phyloP scores from a whole-genome alignment of 1,139 yeast species.

The Zygosaccharomyces pseudobailii region DNA sequence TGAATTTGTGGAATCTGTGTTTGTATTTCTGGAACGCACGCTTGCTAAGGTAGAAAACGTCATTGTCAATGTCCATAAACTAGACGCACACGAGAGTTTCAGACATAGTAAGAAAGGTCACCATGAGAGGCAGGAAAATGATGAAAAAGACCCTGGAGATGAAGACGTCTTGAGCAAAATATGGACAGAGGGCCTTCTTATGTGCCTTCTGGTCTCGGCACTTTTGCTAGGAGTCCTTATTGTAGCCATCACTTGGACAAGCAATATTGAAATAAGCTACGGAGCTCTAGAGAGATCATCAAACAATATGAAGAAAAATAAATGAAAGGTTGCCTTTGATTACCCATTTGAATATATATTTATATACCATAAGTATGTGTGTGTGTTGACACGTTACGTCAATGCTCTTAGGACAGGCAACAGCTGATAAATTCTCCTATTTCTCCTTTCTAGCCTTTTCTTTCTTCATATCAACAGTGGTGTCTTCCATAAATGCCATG shows the following conservation, averaged over 20 bases:
- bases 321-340: constrained; percentile 32
- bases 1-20: constrained; percentile 24
- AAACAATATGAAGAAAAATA: constrained; percentile 58
- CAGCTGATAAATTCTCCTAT: not conserved
- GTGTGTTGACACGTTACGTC: not conserved
- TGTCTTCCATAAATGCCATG: constrained; percentile 81
- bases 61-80: constrained; percentile 14
- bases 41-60: constrained; percentile 17
- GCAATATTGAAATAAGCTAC: constrained; percentile 59
- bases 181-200: constrained; percentile 53
- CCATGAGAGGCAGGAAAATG: constrained; percentile 3
- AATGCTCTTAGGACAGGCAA: not conserved
- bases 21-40: constrained; percentile 22
- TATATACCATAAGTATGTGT: constrained; percentile 3
- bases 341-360: constrained; percentile 9
- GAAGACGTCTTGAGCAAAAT: constrained; percentile 24
- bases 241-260: constrained; percentile 58
- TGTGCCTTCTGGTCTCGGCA: constrained; percentile 55
- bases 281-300: constrained; percentile 65
- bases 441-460: constrained; percentile 34
- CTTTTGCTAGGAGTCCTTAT: constrained; percentile 48
- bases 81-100: not conserved
- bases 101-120: constrained; percentile 6
- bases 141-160: constrained; percentile 11
- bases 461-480: constrained; percentile 34